phyloP scores from a whole-genome alignment of 345 rosid genomes.

The Reutealis trisperma region DNA sequence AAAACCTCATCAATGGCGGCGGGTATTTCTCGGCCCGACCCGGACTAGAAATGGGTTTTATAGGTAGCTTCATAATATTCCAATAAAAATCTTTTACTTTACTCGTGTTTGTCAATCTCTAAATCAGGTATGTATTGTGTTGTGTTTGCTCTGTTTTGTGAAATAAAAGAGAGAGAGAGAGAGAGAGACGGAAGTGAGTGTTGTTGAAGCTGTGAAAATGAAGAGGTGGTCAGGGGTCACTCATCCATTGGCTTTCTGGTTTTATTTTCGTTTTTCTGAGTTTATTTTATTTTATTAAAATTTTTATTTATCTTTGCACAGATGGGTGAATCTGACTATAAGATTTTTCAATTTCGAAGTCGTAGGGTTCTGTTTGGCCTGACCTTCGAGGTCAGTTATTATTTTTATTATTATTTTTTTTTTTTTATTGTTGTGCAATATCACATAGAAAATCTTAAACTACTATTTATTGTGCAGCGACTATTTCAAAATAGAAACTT shows the following conservation, averaged over 20 bases:
- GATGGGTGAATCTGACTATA: conserved; percentile 38
- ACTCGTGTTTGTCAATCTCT: neutral
- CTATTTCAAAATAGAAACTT: too few relatives aligned
- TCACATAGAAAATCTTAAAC: too few relatives aligned
- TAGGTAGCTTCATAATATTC: conserved; percentile 54
- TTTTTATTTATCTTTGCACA: conserved; percentile 33
- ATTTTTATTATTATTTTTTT: too few relatives aligned
- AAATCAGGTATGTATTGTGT: neutral
- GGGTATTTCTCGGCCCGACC: conserved; percentile 89
- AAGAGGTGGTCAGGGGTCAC: conserved; percentile 22
- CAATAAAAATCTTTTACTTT: neutral
- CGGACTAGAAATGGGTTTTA: conserved; percentile 81
- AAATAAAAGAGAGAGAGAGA: too few relatives aligned
- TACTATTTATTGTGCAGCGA: too few relatives aligned
- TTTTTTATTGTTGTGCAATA: too few relatives aligned
- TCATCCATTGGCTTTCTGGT: too few relatives aligned
- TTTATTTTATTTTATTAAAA: neutral
- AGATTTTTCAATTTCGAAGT: conserved; percentile 26
- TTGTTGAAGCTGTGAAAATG: neutral
- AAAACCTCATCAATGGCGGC: conserved; percentile 80
- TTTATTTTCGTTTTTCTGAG: neutral
- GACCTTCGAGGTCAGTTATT: neutral
- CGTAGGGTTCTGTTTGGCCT: conserved; percentile 40
- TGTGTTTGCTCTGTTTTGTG: neutral
- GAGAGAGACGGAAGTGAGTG: neutral